phyloP scores from a whole-genome alignment of 129 eudicot species.

The Saposhnikovia divaricata region DNA sequence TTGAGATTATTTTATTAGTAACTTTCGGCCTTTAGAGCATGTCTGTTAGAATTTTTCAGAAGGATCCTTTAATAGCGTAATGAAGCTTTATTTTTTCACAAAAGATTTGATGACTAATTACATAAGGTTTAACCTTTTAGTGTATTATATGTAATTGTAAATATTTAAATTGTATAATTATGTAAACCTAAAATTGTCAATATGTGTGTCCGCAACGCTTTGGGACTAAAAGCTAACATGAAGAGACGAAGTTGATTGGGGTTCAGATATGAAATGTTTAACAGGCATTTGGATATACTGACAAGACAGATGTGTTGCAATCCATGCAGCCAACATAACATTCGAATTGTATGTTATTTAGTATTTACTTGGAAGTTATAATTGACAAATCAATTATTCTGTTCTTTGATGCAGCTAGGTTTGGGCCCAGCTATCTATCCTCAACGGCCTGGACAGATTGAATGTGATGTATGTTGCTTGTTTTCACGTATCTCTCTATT shows the following conservation, averaged over 20 bases:
- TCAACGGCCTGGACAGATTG: slow-evolving; percentile 85
- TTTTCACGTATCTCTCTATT: background rate
- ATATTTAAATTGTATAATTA: background rate
- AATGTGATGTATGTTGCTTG: slow-evolving; percentile 76
- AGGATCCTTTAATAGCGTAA: background rate
- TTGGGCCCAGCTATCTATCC: slow-evolving; percentile 52
- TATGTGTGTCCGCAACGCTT: background rate
- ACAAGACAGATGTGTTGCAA: background rate
- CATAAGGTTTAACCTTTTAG: background rate
- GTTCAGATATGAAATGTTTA: background rate
- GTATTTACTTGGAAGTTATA: background rate
- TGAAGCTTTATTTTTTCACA: background rate
- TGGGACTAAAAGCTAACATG: background rate
- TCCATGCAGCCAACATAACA: background rate
- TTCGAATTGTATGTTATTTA: background rate
- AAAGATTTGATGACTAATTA: background rate
- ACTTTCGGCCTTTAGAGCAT: background rate
- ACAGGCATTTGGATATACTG: background rate
- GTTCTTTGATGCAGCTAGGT: slow-evolving; percentile 54
- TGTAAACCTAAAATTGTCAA: background rate
- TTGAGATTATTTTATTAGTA: background rate
- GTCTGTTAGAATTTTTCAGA: background rate
- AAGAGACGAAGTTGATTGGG: background rate
- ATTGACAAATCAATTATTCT: background rate
- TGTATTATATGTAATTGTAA: background rate